Conservation (phyloP, 108 stramenopile species). For the Pseudonitzschia delicatissima region DNA sequence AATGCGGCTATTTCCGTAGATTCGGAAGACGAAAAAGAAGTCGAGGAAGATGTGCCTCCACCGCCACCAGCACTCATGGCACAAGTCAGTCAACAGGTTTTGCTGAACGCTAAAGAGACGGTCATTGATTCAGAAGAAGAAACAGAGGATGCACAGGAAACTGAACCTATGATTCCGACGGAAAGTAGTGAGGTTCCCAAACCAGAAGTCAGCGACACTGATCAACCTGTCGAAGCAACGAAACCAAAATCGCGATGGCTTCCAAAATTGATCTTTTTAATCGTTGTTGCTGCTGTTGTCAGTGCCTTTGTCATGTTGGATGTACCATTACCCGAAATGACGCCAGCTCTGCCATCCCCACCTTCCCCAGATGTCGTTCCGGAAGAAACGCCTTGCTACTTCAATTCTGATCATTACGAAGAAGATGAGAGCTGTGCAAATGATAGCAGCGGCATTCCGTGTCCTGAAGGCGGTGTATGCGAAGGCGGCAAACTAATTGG, state of each 20-base stretch:
- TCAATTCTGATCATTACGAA: background rate
- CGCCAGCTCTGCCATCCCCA: too few species aligned
- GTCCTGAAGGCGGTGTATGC: background rate
- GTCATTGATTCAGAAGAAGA: background rate
- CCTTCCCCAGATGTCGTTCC: background rate
- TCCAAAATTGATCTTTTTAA: background rate
- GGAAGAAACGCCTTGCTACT: background rate
- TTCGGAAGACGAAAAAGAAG: background rate
- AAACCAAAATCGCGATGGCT: background rate
- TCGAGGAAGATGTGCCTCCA: background rate
- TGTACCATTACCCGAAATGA: background rate
- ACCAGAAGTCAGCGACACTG: too few species aligned
- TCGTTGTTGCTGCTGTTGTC: background rate
- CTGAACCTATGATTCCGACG: background rate
- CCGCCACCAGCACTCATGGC: background rate
- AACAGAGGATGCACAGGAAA: background rate
- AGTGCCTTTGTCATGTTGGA: background rate
- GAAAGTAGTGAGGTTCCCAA: too few species aligned
- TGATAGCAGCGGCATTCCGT: background rate
- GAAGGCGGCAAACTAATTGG: conserved; percentile 8
- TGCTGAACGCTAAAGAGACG: background rate
- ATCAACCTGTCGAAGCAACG: background rate
- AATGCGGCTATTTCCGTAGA: background rate
- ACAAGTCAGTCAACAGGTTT: background rate
- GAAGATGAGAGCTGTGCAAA: background rate